Evolutionary conservation across 768 basidiomycete genomes (phyloP).

Genomic region (Paxillus involutus): DNA sequence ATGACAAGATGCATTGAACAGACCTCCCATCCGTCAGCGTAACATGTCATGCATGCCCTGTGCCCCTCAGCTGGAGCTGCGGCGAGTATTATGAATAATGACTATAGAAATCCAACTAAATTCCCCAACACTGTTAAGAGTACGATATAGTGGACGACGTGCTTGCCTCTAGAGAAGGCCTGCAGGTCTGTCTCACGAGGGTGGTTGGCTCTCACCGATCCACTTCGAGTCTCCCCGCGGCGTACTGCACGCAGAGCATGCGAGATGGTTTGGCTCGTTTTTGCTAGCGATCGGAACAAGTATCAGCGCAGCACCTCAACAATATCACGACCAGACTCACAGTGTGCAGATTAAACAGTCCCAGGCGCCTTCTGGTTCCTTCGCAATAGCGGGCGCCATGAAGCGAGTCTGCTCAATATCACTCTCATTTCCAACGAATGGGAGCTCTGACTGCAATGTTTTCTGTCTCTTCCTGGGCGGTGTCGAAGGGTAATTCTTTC

Average conservation of each 20-base stretch:
- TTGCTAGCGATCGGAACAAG: conserved; percentile 33
- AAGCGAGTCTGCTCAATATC: conserved; percentile 15
- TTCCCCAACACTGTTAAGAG: no score
- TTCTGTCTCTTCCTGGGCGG: conserved; percentile 20
- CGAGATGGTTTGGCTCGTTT: conserved; percentile 53
- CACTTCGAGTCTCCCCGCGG: conserved; percentile 42
- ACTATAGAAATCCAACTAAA: no score
- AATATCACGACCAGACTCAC: conserved; percentile 38
- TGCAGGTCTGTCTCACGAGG: neutral
- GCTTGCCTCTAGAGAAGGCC: neutral
- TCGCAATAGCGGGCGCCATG: conserved; percentile 7
- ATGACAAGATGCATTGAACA: no score
- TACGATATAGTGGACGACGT: neutral
- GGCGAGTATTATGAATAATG: no score
- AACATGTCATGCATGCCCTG: no score
- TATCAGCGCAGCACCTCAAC: neutral
- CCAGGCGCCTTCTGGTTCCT: conserved; percentile 45
- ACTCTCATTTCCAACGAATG: conserved; percentile 4
- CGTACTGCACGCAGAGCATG: conserved; percentile 62
- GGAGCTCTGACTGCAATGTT: conserved; percentile 20
- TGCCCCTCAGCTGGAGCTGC: no score
- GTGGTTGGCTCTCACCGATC: neutral
- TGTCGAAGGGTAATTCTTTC: neutral
- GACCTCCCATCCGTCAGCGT: no score
- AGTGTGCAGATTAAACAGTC: conserved; percentile 61